Conservation (phyloP, 2,329 filamentous ascomycete genomes). For the Moelleriella libera region DNA sequence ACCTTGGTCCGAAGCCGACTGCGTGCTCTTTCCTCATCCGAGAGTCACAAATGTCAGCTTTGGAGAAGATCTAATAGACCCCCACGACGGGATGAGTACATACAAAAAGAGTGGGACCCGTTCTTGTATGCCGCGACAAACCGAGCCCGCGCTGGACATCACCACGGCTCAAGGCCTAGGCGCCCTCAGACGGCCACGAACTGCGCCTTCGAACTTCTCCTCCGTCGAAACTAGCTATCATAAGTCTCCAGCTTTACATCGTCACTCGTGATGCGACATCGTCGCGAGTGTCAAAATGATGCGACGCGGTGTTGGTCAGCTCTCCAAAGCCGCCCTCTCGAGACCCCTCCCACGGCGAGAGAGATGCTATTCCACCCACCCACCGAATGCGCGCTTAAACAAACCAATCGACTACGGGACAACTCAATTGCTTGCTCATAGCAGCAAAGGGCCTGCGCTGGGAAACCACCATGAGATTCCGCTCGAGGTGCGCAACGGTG, state of each 20-base stretch:
- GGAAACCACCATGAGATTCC: constrained; percentile 60
- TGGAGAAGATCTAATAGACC: no score
- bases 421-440: constrained; percentile 70
- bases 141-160: constrained; percentile 13
- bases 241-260: no score
- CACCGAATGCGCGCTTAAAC: constrained; percentile 57
- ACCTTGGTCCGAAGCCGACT: no score
- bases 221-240: no score
- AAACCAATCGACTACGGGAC: constrained; percentile 75
- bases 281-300: constrained; percentile 12
- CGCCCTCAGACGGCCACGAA: background rate
- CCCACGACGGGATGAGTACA: no score
- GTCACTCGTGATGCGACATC: constrained; percentile 3
- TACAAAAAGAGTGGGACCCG: background rate
- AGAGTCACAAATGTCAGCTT: no score
- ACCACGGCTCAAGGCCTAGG: background rate
- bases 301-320: constrained; percentile 15
- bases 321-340: constrained; percentile 13
- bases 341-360: constrained; percentile 4
- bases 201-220: background rate
- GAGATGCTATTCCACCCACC: constrained; percentile 38
- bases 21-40: no score
- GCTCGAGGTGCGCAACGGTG: constrained; percentile 45
- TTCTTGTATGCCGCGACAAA: constrained; percentile 19
- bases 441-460: constrained; percentile 46